A percentile compares a stretch with the other conserved stretches of the same genome.
Conservation (phyloP, 2,329 filamentous ascomycete species). For the Triangularia setosa region DNA sequence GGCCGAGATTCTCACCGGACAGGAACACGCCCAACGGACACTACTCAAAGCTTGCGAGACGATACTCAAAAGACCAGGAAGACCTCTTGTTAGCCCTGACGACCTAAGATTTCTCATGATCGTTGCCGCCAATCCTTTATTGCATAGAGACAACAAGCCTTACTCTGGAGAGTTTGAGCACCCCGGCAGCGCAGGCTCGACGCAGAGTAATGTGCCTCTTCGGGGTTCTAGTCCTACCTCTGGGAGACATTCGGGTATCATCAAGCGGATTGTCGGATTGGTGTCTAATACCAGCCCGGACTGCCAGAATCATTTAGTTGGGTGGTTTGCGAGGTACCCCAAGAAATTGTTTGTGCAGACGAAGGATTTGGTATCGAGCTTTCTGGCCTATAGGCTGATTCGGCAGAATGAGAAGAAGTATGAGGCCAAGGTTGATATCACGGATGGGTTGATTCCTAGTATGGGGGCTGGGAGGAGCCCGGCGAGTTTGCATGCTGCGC, state of each 20-base stretch:
- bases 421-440: slow-evolving; percentile 56
- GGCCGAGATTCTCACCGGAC: slow-evolving; percentile 49
- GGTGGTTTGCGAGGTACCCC: slow-evolving; percentile 72
- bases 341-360: slow-evolving; percentile 63
- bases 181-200: slow-evolving; percentile 22
- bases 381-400: slow-evolving; percentile 75
- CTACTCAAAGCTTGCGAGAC: slow-evolving; percentile 76
- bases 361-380: slow-evolving; percentile 74
- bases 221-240: slow-evolving; percentile 43
- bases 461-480: slow-evolving; percentile 63
- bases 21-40: slow-evolving; percentile 64
- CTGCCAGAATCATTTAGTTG: slow-evolving; percentile 72
- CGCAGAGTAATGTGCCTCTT: slow-evolving; percentile 7
- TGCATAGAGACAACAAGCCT: slow-evolving; percentile 47
- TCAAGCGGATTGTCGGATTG: slow-evolving; percentile 79
- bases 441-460: slow-evolving; percentile 66
- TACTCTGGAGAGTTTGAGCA: slow-evolving; percentile 41
- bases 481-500: slow-evolving; percentile 73
- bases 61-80: slow-evolving; percentile 73
- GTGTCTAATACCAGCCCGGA: slow-evolving; percentile 70
- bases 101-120: slow-evolving; percentile 77
- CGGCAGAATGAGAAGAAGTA: slow-evolving; percentile 66
- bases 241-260: slow-evolving; percentile 74
- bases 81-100: slow-evolving; percentile 61
- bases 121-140: slow-evolving; percentile 71